Evolutionary conservation across 768 basidiomycete species (phyloP).

Genomic region (Mycena pura): DNA sequence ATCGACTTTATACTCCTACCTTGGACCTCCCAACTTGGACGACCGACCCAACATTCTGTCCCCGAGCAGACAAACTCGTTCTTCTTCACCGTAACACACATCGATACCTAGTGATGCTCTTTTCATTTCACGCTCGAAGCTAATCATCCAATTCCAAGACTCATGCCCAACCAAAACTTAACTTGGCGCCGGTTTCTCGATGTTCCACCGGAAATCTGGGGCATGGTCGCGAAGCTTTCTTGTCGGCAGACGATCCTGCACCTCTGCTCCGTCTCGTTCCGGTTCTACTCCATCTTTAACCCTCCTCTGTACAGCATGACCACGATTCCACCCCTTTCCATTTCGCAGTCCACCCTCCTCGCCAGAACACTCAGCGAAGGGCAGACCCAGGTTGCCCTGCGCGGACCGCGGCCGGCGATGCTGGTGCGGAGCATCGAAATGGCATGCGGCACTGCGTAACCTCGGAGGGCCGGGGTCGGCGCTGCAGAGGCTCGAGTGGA

Average conservation of each 20-base stretch:
- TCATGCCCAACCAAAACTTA: too few species aligned
- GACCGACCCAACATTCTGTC: too few species aligned
- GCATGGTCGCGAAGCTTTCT: background rate
- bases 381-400: background rate
- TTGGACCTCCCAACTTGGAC: too few species aligned
- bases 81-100: too few species aligned
- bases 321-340: background rate
- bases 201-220: conserved; percentile 3
- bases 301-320: background rate
- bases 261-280: background rate
- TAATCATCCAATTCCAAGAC: too few species aligned
- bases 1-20: too few species aligned
- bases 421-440: background rate
- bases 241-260: background rate
- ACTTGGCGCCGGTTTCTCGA: background rate
- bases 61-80: too few species aligned
- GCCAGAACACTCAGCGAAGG: background rate
- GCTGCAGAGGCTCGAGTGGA: background rate
- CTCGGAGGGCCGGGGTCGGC: background rate
- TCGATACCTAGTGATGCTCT: too few species aligned
- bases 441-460: background rate
- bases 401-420: background rate
- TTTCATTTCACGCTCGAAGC: too few species aligned
- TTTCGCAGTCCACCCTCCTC: background rate
- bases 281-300: background rate